A percentile compares a stretch with the other conserved stretches of the same genome.
Conservation (phyloP, 176 grass and related monocot genomes). For the Oryza brachyantha region DNA sequence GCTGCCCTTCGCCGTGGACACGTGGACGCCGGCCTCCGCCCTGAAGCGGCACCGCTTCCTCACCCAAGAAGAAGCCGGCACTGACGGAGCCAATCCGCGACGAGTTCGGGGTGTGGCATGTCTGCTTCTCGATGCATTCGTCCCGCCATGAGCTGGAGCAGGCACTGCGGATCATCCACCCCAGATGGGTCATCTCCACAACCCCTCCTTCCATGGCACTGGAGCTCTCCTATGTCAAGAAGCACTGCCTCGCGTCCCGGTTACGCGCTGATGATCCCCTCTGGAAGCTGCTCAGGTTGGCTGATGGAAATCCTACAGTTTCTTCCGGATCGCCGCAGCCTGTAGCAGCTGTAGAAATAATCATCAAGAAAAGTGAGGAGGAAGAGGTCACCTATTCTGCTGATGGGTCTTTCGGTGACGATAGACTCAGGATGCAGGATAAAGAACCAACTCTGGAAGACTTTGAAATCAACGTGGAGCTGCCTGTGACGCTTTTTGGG, state of each 20-base stretch:
- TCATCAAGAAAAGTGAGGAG: not conserved
- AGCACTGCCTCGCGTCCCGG: conserved; percentile 58
- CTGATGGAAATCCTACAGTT: not conserved
- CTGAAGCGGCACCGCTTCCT: no score
- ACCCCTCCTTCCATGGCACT: conserved; percentile 56
- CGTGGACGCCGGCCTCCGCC: no score
- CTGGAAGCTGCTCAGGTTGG: conserved; percentile 56
- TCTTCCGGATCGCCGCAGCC: not conserved
- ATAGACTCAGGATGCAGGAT: not conserved
- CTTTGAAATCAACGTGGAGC: conserved; percentile 16
- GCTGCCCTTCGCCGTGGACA: no score
- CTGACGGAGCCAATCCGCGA: conserved; percentile 46
- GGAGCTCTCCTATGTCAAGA: conserved; percentile 68
- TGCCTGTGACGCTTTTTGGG: conserved; percentile 64
- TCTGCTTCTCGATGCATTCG: conserved; percentile 72
- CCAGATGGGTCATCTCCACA: conserved; percentile 75
- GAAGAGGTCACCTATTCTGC: not conserved
- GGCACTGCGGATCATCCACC: conserved; percentile 45
- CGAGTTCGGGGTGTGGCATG: conserved; percentile 65
- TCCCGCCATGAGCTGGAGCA: conserved; percentile 60
- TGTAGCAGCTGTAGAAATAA: not conserved
- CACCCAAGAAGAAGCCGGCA: not conserved
- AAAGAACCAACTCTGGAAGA: not conserved
- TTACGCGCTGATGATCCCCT: conserved; percentile 48
- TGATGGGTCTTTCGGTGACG: conserved; percentile 2